Percentiles rank a stretch among this genome's conserved stretches.
phyloP scores from a whole-genome alignment of 441 rosid genomes.

The Omphalea diandra region DNA sequence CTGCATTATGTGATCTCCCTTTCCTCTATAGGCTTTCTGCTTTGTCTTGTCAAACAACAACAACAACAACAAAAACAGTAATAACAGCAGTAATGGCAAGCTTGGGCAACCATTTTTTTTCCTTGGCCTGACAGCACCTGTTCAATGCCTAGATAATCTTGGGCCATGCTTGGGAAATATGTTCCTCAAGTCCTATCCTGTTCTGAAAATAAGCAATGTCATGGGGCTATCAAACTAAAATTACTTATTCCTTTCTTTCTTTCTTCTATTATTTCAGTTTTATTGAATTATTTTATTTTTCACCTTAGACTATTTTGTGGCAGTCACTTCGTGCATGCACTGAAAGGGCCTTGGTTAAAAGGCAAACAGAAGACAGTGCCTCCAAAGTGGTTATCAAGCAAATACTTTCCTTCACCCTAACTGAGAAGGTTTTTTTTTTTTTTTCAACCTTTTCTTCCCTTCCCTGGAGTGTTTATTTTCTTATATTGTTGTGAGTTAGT shows the following conservation, averaged over 20 bases:
- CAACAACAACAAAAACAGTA: too few species aligned
- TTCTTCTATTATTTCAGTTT: conserved; percentile 8
- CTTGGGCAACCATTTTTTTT: too few species aligned
- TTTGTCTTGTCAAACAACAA: neutral
- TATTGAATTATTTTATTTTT: conserved; percentile 7
- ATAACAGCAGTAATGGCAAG: too few species aligned
- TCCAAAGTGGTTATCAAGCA: conserved; percentile 62
- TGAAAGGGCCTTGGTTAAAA: conserved; percentile 54
- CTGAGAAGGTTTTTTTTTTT: conserved; percentile 62
- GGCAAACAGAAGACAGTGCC: conserved; percentile 45
- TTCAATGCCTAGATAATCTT: too few species aligned
- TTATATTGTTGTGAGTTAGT: too few species aligned
- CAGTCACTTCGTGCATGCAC: conserved; percentile 89
- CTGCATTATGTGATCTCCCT: neutral
- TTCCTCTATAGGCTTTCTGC: neutral
- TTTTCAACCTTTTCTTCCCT: neutral
- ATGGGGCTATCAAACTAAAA: neutral
- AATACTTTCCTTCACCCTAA: conserved; percentile 79
- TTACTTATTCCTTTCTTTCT: neutral
- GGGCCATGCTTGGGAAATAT: too few species aligned
- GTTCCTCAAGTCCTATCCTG: too few species aligned
- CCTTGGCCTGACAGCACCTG: too few species aligned
- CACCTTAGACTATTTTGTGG: conserved; percentile 20
- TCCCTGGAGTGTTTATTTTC: too few species aligned
- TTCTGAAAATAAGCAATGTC: neutral